Evolutionary conservation across 306 rosid species (phyloP).

Genomic region (Cicer chorassanicum): DNA sequence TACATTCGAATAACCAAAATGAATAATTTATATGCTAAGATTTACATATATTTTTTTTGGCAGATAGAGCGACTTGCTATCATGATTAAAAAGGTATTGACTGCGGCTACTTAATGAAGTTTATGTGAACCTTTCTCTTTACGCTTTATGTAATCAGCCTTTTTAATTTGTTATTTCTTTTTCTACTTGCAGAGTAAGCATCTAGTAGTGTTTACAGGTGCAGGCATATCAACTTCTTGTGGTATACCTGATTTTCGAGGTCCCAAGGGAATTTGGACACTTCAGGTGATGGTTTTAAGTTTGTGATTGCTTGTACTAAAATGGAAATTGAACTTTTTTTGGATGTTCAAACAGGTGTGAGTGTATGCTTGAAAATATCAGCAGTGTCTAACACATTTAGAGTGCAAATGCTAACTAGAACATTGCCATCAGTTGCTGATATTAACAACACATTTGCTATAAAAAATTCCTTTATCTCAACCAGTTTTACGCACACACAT

Average conservation of each 20-base stretch:
- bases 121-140: slow-evolving; percentile 31
- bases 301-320: slow-evolving; percentile 3
- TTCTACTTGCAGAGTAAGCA: slow-evolving; percentile 88
- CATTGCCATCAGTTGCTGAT: not conserved
- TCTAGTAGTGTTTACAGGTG: slow-evolving; percentile 97
- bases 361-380: slow-evolving; percentile 25
- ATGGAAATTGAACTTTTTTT: slow-evolving; percentile 5
- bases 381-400: not conserved
- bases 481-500: not conserved
- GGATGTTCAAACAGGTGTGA: slow-evolving; percentile 21
- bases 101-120: slow-evolving; percentile 42
- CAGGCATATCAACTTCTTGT: slow-evolving; percentile 97
- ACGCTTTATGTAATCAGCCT: slow-evolving; percentile 30
- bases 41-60: slow-evolving; percentile 38
- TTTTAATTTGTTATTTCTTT: slow-evolving; percentile 41
- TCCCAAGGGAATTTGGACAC: slow-evolving; percentile 98
- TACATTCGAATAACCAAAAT: not conserved
- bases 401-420: slow-evolving; percentile 36
- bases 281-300: slow-evolving; percentile 68
- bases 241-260: slow-evolving; percentile 99
- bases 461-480: not conserved
- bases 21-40: slow-evolving; percentile 42
- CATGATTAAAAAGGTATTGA: slow-evolving; percentile 73
- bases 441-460: slow-evolving; percentile 10
- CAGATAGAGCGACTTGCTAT: slow-evolving; percentile 80